Evolutionary conservation across 305 asterid species (phyloP).

Genomic region (Fraxinus greggii): DNA sequence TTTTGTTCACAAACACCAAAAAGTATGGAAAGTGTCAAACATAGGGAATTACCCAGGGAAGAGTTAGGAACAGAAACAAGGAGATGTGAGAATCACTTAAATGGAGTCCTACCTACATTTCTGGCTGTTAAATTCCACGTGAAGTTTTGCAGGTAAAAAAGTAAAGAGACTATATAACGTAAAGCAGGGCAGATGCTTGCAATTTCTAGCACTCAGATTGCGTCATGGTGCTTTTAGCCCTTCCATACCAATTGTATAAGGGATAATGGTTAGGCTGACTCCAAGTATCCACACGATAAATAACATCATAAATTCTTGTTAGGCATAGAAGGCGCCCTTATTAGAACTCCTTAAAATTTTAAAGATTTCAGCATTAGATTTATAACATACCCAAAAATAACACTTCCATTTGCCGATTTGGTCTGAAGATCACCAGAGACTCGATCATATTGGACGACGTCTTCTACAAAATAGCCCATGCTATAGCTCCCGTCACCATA

Average conservation of each 20-base stretch:
- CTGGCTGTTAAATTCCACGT: neutral
- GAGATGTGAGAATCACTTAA: neutral
- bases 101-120: neutral
- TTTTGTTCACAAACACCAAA: neutral
- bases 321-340: conserved; percentile 1
- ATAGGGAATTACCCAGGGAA: neutral
- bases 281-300: neutral
- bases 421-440: conserved; percentile 97
- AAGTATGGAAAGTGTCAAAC: neutral
- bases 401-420: conserved; percentile 82
- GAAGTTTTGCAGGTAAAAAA: neutral
- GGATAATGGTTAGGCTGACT: neutral
- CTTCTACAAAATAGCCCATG: conserved; percentile 95
- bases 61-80: neutral
- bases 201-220: conserved; percentile 15
- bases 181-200: conserved; percentile 21
- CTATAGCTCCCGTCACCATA: conserved; percentile 95
- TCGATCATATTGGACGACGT: conserved; percentile 77
- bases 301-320: neutral
- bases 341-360: conserved; percentile 16
- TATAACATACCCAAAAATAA: conserved; percentile 83
- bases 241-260: neutral
- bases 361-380: conserved; percentile 12
- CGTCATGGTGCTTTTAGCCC: neutral
- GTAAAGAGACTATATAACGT: neutral